Evolutionary conservation across 192 early-diverging fungal species (phyloP), one percentile per base, ranked within the genome.

Genomic region (Paraglomus occultum): DNA sequence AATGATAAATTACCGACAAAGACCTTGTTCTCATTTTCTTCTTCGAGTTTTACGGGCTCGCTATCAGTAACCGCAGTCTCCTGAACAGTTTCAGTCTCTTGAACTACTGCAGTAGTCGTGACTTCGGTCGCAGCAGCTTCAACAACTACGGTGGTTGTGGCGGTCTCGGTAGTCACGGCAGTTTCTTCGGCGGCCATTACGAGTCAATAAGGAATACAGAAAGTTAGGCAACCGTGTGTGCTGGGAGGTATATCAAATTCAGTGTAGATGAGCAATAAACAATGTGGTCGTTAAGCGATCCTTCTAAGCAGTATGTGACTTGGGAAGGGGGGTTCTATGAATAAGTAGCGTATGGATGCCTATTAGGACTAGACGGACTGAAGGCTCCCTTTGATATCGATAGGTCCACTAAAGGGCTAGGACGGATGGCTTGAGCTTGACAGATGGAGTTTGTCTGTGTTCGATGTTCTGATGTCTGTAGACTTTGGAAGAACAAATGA

Each of bases 1-100:
- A 95, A 97, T 23, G 94, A 79, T 64, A 98, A 83, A 86, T 98
- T 98, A 58, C 96, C 94, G 40, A 95, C 93, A 86, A 97, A 98
- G 51, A 94, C 92, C 87, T 96, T 94, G 82, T 82, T 70, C 59
- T 73, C 80, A 65, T 73, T 64, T 66, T 80, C 78, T 70, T 75
- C 76, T 66, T 67, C 49, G 43, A 44, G 40, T 38, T 40, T 76
- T 66, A 59, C 60, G 17, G 48, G 45, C 11, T 11, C 42, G 6
- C 22, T 48, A 7, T 31, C 54, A 0, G 14, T 47, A 18, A 43
- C 66, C 12, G 66, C 18, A 1, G 10, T 8, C 8, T 68, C 17
- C 55, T 52, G 51, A 44, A 57, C 54, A 23, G 43, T 6, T 43
- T 58, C 51, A 55, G 17, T 60, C 5, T 39, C 31, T 5, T 8